Evolutionary conservation across 1,139 yeast genomes (phyloP), one percentile per base, ranked within the genome.

Genomic region (Hansenula sp.): DNA sequence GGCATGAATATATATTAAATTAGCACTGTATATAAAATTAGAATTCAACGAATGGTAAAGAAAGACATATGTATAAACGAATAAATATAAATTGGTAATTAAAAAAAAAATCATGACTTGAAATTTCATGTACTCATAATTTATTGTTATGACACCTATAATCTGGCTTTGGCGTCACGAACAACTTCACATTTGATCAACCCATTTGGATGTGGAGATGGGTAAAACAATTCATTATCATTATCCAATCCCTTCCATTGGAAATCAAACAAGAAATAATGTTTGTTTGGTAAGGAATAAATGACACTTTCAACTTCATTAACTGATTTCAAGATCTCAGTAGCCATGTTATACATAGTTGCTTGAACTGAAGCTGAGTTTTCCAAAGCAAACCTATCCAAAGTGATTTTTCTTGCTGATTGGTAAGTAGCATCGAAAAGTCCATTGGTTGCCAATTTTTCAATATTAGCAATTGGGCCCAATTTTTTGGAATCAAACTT

Each of bases 311-410:
- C 76, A 44, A 90, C 72, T 49, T 72, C 73, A 7, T 81, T 72
- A 47, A 78, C 83, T 42, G 59, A 62, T 43, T 70, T 72, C 61
- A 90, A 76, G 53, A 90, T 88, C 52, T 79, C 80, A 49, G 78
- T 74, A 34, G 88, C 76, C 93, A 90, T 90, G 73, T 89, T 87
- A 74, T 80, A 90, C 96, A 89, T 89, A 49, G 96, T 90, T 36
- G 96, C 96, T 71, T 90, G 97, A 41, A 90, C 97, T 16, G 95
- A 84, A 17, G 96, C 79, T 10, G 96, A 87, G 66, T 87, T 81
- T 66, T 90, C 96, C 43, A 74, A 66, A 21, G 96, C 96, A 66
- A 90, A 90, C 49, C 77, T 74, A 46, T 81, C 85, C 57, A 90
- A 74, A 3, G 96, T 89, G 54, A 78, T 74, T 42, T 71, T 72